A percentile compares a stretch with the other conserved stretches of the same genome.
Evolutionary conservation across 208 protist species (phyloP).

Genomic region (Wallacemonas collosoma): DNA sequence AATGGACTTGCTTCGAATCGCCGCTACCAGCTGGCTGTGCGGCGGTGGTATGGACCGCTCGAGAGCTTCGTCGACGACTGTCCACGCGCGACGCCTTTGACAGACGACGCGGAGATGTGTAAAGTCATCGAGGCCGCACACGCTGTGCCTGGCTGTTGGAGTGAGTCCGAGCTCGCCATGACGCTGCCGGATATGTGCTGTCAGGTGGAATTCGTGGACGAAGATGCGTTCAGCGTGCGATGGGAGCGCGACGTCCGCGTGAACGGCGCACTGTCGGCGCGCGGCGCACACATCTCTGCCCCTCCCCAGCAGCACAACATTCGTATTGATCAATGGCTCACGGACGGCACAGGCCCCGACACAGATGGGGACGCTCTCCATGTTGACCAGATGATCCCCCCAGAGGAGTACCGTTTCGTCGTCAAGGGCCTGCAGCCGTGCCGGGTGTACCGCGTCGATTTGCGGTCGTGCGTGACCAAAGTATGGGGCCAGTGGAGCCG

Average conservation of each 20-base stretch:
- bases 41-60: constrained; percentile 85
- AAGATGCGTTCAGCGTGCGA: constrained; percentile 79
- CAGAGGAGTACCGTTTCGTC: constrained; percentile 43
- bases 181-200: constrained; percentile 88
- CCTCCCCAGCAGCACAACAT: constrained; percentile 67
- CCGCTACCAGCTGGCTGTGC: constrained; percentile 79
- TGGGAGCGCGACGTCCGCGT: constrained; percentile 76
- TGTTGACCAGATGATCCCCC: constrained; percentile 31
- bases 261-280: constrained; percentile 36
- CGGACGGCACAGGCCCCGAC: constrained; percentile 46
- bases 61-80: constrained; percentile 38
- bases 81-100: background rate
- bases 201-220: constrained; percentile 57
- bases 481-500: constrained; percentile 88
- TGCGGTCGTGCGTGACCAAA: constrained; percentile 82
- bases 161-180: constrained; percentile 59
- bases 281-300: constrained; percentile 45
- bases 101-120: constrained; percentile 33
- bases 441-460: constrained; percentile 76
- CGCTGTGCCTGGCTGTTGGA: constrained; percentile 78
- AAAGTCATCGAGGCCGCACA: constrained; percentile 49
- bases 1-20: constrained; percentile 76
- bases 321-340: constrained; percentile 73
- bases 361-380: constrained; percentile 35
- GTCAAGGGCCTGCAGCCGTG: constrained; percentile 64